These are phyloP conservation scores for Graphiopsis chlorocephala DNA, from an alignment of 2,329 filamentous ascomycete species.

Conservation along the genomic window DNA sequence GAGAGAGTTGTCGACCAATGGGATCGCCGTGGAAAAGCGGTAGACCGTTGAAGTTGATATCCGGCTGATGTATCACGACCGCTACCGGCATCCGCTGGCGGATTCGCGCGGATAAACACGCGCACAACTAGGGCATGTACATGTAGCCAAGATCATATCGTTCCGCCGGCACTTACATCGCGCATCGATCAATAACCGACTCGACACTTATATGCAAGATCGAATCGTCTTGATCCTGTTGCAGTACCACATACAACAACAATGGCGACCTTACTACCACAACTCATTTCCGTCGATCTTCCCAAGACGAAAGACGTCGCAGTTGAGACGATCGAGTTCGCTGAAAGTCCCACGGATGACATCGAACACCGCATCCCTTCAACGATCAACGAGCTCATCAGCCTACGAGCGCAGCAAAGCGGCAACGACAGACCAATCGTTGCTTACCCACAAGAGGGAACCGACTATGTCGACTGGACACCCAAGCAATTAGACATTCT, in stretches of 20 bases:
- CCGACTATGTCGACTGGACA: conserved; percentile 24
- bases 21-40: not conserved
- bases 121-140: not conserved
- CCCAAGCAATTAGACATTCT: conserved; percentile 22
- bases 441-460: conserved; percentile 23
- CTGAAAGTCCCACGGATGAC: not conserved
- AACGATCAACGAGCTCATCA: conserved; percentile 24
- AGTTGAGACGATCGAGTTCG: conserved; percentile 10
- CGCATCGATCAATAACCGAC: not conserved
- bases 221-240: not conserved
- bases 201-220: conserved; percentile 1
- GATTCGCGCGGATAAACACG: not conserved
- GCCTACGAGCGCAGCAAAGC: conserved; percentile 17
- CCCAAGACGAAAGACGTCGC: not conserved
- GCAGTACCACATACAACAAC: not conserved
- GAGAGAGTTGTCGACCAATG: not conserved
- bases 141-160: not conserved
- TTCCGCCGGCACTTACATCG: not conserved
- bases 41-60: not conserved
- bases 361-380: conserved; percentile 16
- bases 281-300: not conserved
- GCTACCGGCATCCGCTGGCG: not conserved
- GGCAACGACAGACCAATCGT: conserved; percentile 22
- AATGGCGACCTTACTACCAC: conserved; percentile 6
- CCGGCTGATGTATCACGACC: not conserved